Percentiles rank a stretch among this genome's conserved stretches.
These are phyloP conservation scores for Nectriaceae sp. DNA, from an alignment of 2,329 filamentous ascomycete species.

Conservation along the genomic window DNA sequence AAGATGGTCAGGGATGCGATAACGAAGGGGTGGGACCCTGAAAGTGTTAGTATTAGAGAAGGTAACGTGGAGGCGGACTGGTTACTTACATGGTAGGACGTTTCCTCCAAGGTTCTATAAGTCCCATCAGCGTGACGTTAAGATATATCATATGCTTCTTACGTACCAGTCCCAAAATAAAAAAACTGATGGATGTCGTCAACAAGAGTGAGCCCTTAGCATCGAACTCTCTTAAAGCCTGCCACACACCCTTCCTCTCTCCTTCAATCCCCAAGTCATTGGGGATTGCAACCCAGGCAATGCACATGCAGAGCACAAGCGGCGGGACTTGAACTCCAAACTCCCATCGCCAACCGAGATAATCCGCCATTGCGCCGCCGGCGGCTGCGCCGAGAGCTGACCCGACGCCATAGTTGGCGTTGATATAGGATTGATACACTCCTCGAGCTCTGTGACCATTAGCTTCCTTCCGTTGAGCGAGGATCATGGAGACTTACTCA, in stretches of 20 bases:
- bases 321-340: conserved; percentile 63
- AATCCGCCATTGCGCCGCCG: conserved; percentile 70
- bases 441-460: conserved; percentile 52
- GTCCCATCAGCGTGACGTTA: neutral
- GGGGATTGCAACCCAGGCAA: conserved; percentile 53
- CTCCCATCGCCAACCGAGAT: conserved; percentile 73
- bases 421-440: conserved; percentile 71
- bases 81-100: conserved; percentile 54
- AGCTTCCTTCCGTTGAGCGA: neutral
- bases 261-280: conserved; percentile 52
- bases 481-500: conserved; percentile 48
- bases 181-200: conserved; percentile 53
- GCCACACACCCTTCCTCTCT: conserved; percentile 43
- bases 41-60: conserved; percentile 6
- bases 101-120: conserved; percentile 63
- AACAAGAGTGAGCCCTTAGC: conserved; percentile 55
- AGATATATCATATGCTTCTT: neutral
- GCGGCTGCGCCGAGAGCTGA: conserved; percentile 65
- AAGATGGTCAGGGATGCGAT: conserved; percentile 53
- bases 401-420: conserved; percentile 63
- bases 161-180: conserved; percentile 60
- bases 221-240: conserved; percentile 60
- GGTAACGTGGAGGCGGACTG: neutral
- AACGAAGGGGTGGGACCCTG: conserved; percentile 61
- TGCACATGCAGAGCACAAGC: conserved; percentile 46